Conservation (phyloP, 2,329 filamentous ascomycete genomes). For the Didymella arachidicola region DNA sequence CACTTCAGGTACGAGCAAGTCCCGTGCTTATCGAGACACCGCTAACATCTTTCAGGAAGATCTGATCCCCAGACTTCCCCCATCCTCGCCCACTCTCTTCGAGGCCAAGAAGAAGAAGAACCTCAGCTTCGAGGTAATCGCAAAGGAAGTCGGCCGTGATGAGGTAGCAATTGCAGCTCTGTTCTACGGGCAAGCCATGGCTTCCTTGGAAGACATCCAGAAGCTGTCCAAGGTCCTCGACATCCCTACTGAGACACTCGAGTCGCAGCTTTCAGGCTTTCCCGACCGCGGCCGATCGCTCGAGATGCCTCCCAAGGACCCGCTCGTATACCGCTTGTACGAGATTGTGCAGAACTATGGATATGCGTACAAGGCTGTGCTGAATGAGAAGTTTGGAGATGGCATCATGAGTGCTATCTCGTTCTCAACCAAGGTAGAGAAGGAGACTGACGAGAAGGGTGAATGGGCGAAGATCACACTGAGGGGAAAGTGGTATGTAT, state of each 20-base stretch:
- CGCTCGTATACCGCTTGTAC: constrained; percentile 87
- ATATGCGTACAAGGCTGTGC: constrained; percentile 90
- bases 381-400: constrained; percentile 84
- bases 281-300: constrained; percentile 81
- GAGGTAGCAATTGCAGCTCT: constrained; percentile 87
- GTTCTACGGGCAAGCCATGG: constrained; percentile 87
- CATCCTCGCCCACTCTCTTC: constrained; percentile 77
- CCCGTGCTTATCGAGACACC: not conserved
- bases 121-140: constrained; percentile 82
- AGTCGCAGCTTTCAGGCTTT: constrained; percentile 71
- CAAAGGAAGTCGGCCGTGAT: constrained; percentile 73
- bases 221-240: constrained; percentile 72
- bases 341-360: constrained; percentile 98
- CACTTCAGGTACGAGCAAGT: constrained; percentile 44
- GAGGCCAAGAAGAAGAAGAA: constrained; percentile 77
- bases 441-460: constrained; percentile 87
- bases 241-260: constrained; percentile 65
- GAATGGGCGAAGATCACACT: constrained; percentile 86
- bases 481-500: constrained; percentile 78
- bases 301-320: constrained; percentile 85
- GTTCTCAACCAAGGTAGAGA: constrained; percentile 90
- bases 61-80: constrained; percentile 72
- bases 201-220: constrained; percentile 72
- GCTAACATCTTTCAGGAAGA: constrained; percentile 61
- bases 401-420: constrained; percentile 97